Conservation (phyloP, 768 basidiomycete genomes). For the Tulasnella sp. region DNA sequence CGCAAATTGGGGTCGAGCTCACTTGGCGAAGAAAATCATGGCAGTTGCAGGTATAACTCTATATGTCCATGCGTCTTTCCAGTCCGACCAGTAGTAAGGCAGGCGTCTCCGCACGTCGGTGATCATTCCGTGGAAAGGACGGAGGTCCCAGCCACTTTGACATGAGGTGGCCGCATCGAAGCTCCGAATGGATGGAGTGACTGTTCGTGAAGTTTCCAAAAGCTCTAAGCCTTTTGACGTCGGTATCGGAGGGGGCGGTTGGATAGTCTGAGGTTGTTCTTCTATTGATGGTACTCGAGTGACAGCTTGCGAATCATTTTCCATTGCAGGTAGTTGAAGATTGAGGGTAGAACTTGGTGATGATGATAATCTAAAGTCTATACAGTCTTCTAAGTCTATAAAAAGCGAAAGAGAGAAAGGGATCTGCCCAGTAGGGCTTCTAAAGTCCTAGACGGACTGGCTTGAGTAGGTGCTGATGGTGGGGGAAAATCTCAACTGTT, state of each 20-base stretch:
- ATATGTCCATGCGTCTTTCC: conserved; percentile 89
- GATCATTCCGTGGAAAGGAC: conserved; percentile 42
- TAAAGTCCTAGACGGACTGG: no score
- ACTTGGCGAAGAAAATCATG: conserved; percentile 81
- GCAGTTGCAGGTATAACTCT: conserved; percentile 78
- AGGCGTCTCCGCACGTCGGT: conserved; percentile 54
- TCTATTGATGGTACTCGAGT: neutral
- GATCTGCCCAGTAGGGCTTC: neutral
- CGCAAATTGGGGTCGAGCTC: conserved; percentile 19
- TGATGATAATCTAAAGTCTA: neutral
- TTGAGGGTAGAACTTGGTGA: neutral
- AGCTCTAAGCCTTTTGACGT: neutral
- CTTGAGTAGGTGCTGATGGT: neutral
- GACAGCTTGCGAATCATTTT: neutral
- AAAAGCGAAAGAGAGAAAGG: neutral
- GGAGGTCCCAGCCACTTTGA: neutral
- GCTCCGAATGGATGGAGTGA: neutral
- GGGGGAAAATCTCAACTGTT: neutral
- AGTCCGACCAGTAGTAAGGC: conserved; percentile 78
- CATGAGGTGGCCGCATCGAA: neutral
- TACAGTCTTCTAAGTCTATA: neutral
- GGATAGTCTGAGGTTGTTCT: neutral
- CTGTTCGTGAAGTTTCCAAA: neutral
- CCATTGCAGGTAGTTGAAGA: neutral
- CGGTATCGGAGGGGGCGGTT: neutral